Conservation (phyloP, 2,329 filamentous ascomycete genomes). For the Paraphaeosphaeria sporulosa region DNA sequence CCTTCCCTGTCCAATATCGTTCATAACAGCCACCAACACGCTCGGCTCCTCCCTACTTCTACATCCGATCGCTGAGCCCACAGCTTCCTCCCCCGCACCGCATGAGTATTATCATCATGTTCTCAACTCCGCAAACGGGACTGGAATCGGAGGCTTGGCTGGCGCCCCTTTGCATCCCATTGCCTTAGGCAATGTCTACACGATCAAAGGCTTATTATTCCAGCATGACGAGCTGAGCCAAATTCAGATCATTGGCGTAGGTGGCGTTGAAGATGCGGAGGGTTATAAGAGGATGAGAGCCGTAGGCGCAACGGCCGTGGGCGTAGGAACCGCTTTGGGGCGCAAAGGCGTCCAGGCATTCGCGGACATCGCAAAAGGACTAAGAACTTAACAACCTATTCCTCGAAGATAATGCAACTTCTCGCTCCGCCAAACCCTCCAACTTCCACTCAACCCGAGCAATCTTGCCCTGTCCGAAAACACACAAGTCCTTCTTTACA, state of each 20-base stretch:
- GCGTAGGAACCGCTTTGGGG: slow-evolving; percentile 71
- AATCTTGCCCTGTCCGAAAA: slow-evolving; percentile 4
- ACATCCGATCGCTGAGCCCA: slow-evolving; percentile 24
- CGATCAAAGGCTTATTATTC: slow-evolving; percentile 68
- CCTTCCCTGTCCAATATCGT: slow-evolving; percentile 59
- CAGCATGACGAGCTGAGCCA: slow-evolving; percentile 55
- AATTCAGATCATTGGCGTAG: slow-evolving; percentile 74
- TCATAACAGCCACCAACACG: slow-evolving; percentile 78
- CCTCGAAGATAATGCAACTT: background rate
- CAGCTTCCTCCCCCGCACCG: slow-evolving; percentile 12
- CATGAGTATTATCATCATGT: slow-evolving; percentile 38
- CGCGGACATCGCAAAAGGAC: slow-evolving; percentile 57
- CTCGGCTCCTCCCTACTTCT: slow-evolving; percentile 73
- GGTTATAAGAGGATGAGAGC: slow-evolving; percentile 69
- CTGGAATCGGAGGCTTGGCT: slow-evolving; percentile 74
- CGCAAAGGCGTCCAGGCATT: slow-evolving; percentile 70
- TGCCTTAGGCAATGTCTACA: slow-evolving; percentile 77
- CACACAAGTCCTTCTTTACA: background rate
- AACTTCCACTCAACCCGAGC: background rate
- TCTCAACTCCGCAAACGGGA: slow-evolving; percentile 61
- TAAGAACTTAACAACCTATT: background rate
- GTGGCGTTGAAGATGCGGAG: slow-evolving; percentile 71
- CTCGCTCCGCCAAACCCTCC: background rate
- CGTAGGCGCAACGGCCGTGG: slow-evolving; percentile 72
- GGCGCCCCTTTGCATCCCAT: slow-evolving; percentile 76